phyloP scores from a whole-genome alignment of 331 rosid genomes.

The Pyracantha coccinea region DNA sequence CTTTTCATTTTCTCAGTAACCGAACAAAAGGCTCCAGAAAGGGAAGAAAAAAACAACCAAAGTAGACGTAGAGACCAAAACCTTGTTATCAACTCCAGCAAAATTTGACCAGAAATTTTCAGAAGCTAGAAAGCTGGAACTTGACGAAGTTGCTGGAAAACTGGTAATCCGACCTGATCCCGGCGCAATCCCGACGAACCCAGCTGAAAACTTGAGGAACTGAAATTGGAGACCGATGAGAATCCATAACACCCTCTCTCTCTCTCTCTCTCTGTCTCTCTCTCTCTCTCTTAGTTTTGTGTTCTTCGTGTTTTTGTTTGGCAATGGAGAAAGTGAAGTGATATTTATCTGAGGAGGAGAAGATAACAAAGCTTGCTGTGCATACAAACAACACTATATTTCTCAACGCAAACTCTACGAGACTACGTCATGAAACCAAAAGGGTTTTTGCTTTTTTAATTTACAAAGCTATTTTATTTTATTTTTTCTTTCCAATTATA shows the following conservation, averaged over 20 bases:
- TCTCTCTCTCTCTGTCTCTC: not conserved
- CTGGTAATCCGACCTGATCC: conserved; percentile 20
- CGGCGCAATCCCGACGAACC: conserved; percentile 18
- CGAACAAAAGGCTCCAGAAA: not conserved
- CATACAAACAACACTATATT: not conserved
- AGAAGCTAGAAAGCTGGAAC: conserved; percentile 25
- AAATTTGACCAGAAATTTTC: not conserved
- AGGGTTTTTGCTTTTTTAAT: not conserved
- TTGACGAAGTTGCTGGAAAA: conserved; percentile 16
- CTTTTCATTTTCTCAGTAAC: conserved; percentile 4
- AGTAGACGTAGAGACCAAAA: conserved; percentile 10
- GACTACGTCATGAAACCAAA: not conserved
- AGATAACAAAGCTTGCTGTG: conserved; percentile 4
- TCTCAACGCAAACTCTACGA: not conserved
- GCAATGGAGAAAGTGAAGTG: conserved; percentile 1
- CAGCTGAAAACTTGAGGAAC: conserved; percentile 23
- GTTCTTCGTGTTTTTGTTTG: conserved; percentile 14
- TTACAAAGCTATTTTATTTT: not conserved
- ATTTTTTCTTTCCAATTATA: no score
- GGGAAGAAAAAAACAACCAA: not conserved
- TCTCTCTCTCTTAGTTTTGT: not conserved
- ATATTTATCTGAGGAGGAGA: conserved; percentile 6
- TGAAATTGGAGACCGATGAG: conserved; percentile 16
- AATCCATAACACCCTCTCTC: conserved; percentile 26
- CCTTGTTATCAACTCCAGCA: conserved; percentile 26